Evolutionary conservation across 2,329 filamentous ascomycete species (phyloP), one percentile per base, ranked within the genome.

Genomic region (Pseudovirgaria hyperparasitica): DNA sequence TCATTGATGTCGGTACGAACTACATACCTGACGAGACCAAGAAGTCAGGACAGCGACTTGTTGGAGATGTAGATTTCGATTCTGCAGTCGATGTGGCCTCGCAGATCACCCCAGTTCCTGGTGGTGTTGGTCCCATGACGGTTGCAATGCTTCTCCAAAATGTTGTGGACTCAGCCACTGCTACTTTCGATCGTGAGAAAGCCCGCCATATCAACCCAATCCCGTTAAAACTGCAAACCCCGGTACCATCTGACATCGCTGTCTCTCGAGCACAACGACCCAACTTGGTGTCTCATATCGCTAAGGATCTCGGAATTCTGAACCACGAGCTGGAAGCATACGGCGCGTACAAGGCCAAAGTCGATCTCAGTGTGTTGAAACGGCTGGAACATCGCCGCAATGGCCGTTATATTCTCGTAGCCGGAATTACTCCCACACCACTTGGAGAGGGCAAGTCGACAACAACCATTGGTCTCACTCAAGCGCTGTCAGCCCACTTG

Each of bases 141-240:
- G 86, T 98, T 37, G 90, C 90, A 33, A 98, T 98, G 90, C 67
- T 98, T 25, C 63, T 98, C 43, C 82, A 92, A 56, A 98, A 98
- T 48, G 86, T 96, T 6, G 79, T 96, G 29, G 79, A 87, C 41
- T 77, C 87, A 18, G 79, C 90, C 19, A 78, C 76, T 25, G 62
- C 70, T 31, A 86, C 82, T 48, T 90, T 90, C 38, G 82, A 90
- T 37, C 71, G 72, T 34, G 79, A 92, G 53, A 92, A 82, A 59
- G 65, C 76, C 36, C 72, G 90, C 32, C 75, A 72, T 40, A 81
- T 92, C 36, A 69, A 72, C 5, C 82, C 90, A 13, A 66, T 96
- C n/a, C 81, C 84, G 5, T 59, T 98, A 37, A 86, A 81, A 54
- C 60, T 92, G 18, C 58, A 74, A 46, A 65, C 63, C 2, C 86